A percentile compares a stretch with the other conserved stretches of the same genome.
Conservation (phyloP, 805 yeast genomes). For the Schwanniomyces occidentalis region DNA sequence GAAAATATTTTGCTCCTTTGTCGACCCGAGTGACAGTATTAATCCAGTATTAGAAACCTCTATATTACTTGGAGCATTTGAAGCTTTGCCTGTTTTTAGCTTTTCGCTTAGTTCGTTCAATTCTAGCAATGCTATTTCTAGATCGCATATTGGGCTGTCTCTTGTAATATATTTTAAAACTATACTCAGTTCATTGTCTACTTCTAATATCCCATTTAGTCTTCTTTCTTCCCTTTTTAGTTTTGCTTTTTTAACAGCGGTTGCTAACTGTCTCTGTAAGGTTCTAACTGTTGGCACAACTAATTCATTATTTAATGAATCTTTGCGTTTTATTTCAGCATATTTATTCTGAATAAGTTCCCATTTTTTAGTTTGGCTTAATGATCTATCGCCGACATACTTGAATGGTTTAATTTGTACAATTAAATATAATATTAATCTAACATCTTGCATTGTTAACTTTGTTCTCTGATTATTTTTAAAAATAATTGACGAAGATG, state of each 20-base stretch:
- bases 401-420: slow-evolving; percentile 35
- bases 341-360: slow-evolving; percentile 29
- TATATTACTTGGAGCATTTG: slow-evolving; percentile 3
- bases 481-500: slow-evolving; percentile 2
- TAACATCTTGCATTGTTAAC: slow-evolving; percentile 27
- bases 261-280: slow-evolving; percentile 34
- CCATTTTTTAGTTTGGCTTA: slow-evolving; percentile 38
- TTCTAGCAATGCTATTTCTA: slow-evolving; percentile 28
- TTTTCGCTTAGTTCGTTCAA: slow-evolving; percentile 33
- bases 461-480: slow-evolving; percentile 20
- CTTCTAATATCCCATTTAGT: slow-evolving; percentile 10
- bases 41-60: background rate
- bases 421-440: slow-evolving; percentile 30
- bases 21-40: too few species aligned
- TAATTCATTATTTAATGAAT: slow-evolving; percentile 6
- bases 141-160: slow-evolving; percentile 23
- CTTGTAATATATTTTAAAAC: slow-evolving; percentile 15
- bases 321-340: slow-evolving; percentile 16
- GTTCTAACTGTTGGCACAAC: slow-evolving; percentile 38
- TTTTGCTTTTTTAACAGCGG: slow-evolving; percentile 31
- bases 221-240: slow-evolving; percentile 6
- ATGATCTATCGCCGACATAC: slow-evolving; percentile 33
- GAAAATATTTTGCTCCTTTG: too few species aligned
- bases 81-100: slow-evolving; percentile 24
- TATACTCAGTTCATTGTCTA: slow-evolving; percentile 8